Evolutionary conservation across 1,284 basidiomycete genomes (phyloP), one percentile per base, ranked within the genome.

Genomic region (Volvariella volvacea): DNA sequence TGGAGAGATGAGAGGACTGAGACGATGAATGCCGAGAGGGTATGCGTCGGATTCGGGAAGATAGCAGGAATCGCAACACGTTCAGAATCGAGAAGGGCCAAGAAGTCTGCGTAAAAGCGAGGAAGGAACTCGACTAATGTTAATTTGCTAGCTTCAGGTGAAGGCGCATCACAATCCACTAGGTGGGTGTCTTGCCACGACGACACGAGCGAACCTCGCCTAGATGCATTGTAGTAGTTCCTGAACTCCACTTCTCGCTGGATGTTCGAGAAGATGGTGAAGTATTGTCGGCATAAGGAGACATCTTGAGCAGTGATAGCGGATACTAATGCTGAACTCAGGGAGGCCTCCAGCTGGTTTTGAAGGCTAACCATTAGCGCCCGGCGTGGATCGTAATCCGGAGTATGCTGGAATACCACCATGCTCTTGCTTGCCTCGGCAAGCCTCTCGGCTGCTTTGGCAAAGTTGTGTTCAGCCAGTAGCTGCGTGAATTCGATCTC

Each of bases 211-310:
- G 69, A 55, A 9, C 75, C 69, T 42, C 88, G 71, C 38, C 90
- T 73, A 3, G 88, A 85, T 4, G 88, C 89, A 60, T 92, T 90
- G 67, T 96, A 97, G 60, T 94, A 95, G 56, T 88, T 87, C 50
- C 88, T 77, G 61, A 94, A 97, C 63, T 96, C 93, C 9, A 79
- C 73, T 59, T 91, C 91, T 37, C 93, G 76, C 56, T 94, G 88
- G 49, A 97, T 96, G 56, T 88, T 80, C 48, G 78, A 77, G 63
- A 96, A 97, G 42, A 96, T 92, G 17, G 76, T 71, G 59, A 87
- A 92, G 63, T 91, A 92, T 43, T 74, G 74, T 51, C 78, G 78
- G 64, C 89, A 92, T 2, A 76, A 71, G 8, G 72, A 67, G 36
- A 85, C 73, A 59, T 95, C 89, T 50, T 81, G 78, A 3, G 75